Base-by-base conservation (phyloP, 306 rosid genomes). In the Vachellia pachyceras region DNA sequence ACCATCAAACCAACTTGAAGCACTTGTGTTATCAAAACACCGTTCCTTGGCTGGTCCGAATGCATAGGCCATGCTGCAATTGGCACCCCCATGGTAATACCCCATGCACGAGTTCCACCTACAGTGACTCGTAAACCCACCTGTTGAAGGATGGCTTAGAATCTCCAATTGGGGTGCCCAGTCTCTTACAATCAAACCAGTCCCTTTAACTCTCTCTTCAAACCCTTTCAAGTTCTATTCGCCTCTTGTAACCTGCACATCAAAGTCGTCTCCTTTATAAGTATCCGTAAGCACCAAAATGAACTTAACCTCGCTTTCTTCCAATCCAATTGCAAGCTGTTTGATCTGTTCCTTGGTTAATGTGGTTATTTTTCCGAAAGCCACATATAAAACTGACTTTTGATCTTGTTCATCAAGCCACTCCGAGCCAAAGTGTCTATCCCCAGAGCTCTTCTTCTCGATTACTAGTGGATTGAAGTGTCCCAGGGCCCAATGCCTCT, bases 51-150 rank as follows among this genome's bases (percentile, higher is more conserved):
- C 77, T 94, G 96, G 67, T 92, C 96, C 0, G 92, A 94, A 63
- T 91, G 95, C 94, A 94, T 88, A 6, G 95, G 94, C 97, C 97
- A 94, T 6, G 94, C 86, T 5, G 79, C 94, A 10, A 90, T 68
- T 5, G 97, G 92, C 42, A 92, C 90, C 22, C 97, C 94, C 94
- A 88, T 80, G 0, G 90, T 85, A 12, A 90, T 63, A 70, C 92
- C 89, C 95, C 80, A 94, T 84, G 87, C 95, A 94, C 0, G 94
- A 92, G 79, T 90, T 92, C 97, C 97, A 92, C 0, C 97, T 94
- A 68, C 97, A 92, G 63, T 92, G 95, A 47, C 94, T 94, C 85
- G 90, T 61, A 7, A 92, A 94, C 50, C 92, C 90, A 7, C 92
- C 91, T 0, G 85, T 88, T 36, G 97, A 82, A 13, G n/a, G 5